Evolutionary conservation across 345 rosid species (phyloP).

Genomic region (Cardamine chenopodiifolia): DNA sequence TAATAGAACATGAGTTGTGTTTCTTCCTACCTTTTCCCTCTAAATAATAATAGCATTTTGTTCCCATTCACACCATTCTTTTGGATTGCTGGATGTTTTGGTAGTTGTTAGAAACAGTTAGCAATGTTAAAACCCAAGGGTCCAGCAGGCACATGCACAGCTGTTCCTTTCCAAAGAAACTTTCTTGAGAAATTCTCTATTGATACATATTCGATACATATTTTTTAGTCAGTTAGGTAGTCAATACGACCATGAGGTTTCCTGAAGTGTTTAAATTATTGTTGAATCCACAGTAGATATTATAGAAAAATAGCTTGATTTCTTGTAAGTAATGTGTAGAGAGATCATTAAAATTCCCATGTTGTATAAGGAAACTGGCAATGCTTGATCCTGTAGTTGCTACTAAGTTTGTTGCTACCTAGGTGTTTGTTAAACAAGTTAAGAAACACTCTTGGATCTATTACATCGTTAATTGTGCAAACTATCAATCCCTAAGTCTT

Average conservation of each 20-base stretch:
- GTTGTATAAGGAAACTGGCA: not conserved
- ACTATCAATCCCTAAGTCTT: not conserved
- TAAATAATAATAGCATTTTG: not conserved
- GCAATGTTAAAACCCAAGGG: not conserved
- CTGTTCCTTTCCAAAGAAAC: not conserved
- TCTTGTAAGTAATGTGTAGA: not conserved
- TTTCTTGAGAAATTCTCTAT: not conserved
- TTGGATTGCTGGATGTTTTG: not conserved
- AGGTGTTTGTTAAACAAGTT: not conserved
- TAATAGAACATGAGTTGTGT: not conserved
- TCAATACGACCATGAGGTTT: not conserved
- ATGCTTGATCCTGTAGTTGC: not conserved
- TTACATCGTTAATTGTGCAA: no score
- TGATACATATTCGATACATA: not conserved
- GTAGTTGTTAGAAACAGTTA: not conserved
- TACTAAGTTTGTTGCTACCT: not conserved
- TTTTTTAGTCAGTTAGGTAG: not conserved
- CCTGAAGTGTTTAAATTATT: not conserved
- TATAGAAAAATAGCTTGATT: not conserved
- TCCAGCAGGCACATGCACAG: slow-evolving; percentile 1
- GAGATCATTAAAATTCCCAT: not conserved
- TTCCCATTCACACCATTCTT: not conserved
- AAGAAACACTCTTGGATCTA: not conserved
- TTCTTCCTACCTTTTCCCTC: not conserved
- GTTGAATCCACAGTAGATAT: not conserved